These are phyloP conservation scores for Colletotrichum siamense DNA, from an alignment of 2,329 filamentous ascomycete species.

Conservation along the genomic window DNA sequence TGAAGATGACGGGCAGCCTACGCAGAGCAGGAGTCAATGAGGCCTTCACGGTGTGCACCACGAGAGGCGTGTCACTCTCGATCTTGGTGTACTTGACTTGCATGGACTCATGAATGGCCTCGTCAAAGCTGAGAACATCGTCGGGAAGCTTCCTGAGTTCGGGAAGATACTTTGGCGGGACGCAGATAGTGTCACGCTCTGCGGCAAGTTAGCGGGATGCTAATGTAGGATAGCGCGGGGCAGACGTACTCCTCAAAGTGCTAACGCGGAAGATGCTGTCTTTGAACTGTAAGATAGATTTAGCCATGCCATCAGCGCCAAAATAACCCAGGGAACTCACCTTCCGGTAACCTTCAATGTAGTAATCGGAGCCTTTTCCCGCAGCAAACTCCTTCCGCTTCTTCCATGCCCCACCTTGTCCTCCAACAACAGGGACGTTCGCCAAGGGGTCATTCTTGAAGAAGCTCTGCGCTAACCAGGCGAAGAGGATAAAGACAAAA, in stretches of 20 bases:
- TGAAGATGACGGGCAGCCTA: slow-evolving; percentile 1
- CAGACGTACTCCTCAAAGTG: slow-evolving; percentile 25
- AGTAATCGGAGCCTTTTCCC: neutral
- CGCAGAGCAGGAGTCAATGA: slow-evolving; percentile 38
- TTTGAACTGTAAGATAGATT: slow-evolving; percentile 31
- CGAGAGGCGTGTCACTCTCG: slow-evolving; percentile 22
- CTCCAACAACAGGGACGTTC: neutral
- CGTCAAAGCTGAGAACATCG: slow-evolving; percentile 32
- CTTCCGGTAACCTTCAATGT: slow-evolving; percentile 11
- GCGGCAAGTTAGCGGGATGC: neutral
- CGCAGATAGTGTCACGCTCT: slow-evolving; percentile 30
- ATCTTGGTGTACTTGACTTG: slow-evolving; percentile 38
- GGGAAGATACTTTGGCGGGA: slow-evolving; percentile 33
- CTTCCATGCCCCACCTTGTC: neutral
- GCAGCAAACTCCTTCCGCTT: neutral
- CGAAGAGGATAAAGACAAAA: neutral
- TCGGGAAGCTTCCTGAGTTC: slow-evolving; percentile 37
- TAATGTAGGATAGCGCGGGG: neutral
- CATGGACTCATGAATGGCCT: slow-evolving; percentile 32
- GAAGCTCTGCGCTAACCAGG: slow-evolving; percentile 5
- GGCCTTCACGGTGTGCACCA: slow-evolving; percentile 35
- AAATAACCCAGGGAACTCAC: neutral
- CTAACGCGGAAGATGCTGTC: slow-evolving; percentile 33
- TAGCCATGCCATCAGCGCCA: neutral
- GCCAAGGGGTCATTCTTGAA: slow-evolving; percentile 9